Evolutionary conservation across 352 stramenopile genomes (phyloP), one percentile per base, ranked within the genome.

Genomic region (Pythium aquatile): DNA sequence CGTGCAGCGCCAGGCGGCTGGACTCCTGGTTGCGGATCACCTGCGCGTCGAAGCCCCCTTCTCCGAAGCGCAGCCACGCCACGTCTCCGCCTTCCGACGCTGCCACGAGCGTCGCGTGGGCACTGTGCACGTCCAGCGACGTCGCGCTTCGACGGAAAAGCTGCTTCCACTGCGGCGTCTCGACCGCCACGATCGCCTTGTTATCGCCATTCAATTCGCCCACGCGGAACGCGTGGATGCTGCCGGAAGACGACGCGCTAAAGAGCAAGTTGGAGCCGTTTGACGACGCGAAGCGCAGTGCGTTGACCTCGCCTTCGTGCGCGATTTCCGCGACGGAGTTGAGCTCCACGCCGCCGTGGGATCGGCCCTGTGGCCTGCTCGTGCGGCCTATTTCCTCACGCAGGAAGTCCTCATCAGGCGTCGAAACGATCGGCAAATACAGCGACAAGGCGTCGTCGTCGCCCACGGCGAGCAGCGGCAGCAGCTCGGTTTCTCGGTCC

Each of bases 11-110:
- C 28, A 91, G 68, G 10, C 63, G 72, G 59, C 79, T 90, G 56
- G 77, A 69, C 56, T 81, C 69, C 46, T 83, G 55, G 70, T 81
- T 89, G 49, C 62, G 48, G 20, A 68, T 58, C 39, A 58, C 40
- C 42, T 64, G 51, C 32, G 58, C 35, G 5, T 7, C 16, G 17
- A 61, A 53, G 11, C 28, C 47, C 1, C 30, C 65, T 17, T 87
- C 73, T 64, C 90, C 80, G 11, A 94, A 76, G 33, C 80, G 76
- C 28, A 91, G 66, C 85, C 85, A 94, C 58, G 77, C 83, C 32
- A 91, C 54, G 32, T 79, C 64, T 55, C 85, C 85, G 46, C 65
- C 58, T 28, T 79, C 74, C 26, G 77, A 88, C 20, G 73, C 81
- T 42, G 74, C 75, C 17, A 91, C 82, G 29, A 90, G 69, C 55